Percentiles rank a stretch among this genome's conserved stretches.
Conservation (phyloP, 495 filamentous ascomycete genomes). For the Podospora tetraspora region DNA sequence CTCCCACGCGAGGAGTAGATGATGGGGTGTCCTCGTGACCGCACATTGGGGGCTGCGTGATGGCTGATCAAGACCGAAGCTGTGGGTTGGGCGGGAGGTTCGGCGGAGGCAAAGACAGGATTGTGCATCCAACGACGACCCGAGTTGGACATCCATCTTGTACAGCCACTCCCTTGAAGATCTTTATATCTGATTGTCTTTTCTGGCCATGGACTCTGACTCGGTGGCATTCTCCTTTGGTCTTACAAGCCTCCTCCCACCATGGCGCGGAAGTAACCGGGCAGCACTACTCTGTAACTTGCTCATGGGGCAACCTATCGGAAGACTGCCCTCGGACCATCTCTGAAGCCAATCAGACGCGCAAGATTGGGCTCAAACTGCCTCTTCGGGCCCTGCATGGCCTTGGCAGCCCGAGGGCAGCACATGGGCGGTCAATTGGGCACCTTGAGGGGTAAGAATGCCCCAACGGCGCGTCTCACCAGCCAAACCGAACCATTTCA, state of each 20-base stretch:
- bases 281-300: not conserved
- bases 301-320: not conserved
- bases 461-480: no score
- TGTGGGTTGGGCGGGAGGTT: no score
- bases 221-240: no score
- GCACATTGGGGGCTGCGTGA: slow-evolving; percentile 21
- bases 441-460: no score
- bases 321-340: not conserved
- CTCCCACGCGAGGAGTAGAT: slow-evolving; percentile 24
- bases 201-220: not conserved
- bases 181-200: no score
- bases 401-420: slow-evolving; percentile 5
- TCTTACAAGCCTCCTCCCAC: no score
- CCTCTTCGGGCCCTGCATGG: slow-evolving; percentile 15
- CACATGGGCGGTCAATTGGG: not conserved
- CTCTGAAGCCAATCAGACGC: slow-evolving; percentile 11
- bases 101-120: no score
- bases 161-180: no score
- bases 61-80: no score
- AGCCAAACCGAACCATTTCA: no score
- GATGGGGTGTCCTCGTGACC: slow-evolving; percentile 22
- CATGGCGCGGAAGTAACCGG: not conserved
- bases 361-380: slow-evolving; percentile 22
- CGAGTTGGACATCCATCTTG: no score
- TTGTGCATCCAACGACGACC: no score